phyloP scores from a whole-genome alignment of 2,329 filamentous ascomycete genomes.

The Diplocarpon mali region DNA sequence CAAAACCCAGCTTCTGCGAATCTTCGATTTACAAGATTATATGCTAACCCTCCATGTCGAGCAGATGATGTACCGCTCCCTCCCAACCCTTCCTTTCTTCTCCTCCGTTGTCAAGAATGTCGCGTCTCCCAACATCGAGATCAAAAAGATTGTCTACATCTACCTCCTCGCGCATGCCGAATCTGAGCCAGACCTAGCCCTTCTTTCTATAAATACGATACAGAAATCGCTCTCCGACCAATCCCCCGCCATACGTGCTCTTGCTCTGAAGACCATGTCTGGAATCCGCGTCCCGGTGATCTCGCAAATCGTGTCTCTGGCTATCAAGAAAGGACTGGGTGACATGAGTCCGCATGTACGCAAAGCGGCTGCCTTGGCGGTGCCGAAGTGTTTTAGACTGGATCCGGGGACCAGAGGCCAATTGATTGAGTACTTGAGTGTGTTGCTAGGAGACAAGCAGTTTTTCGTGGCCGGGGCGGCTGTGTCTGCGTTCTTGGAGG shows the following conservation, averaged over 20 bases:
- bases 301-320: conserved; percentile 90
- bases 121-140: conserved; percentile 82
- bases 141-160: conserved; percentile 98
- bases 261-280: conserved; percentile 93
- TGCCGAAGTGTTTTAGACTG: conserved; percentile 89
- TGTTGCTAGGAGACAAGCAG: conserved; percentile 76
- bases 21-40: background rate
- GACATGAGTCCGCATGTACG: conserved; percentile 94
- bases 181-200: conserved; percentile 84
- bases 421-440: conserved; percentile 69
- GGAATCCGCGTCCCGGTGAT: conserved; percentile 96
- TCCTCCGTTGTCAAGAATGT: conserved; percentile 98
- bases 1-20: background rate
- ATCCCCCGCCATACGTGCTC: conserved; percentile 80
- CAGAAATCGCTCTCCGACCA: conserved; percentile 92
- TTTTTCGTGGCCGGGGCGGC: conserved; percentile 96
- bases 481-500: conserved; percentile 75
- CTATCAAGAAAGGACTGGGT: conserved; percentile 84
- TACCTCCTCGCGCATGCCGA: conserved; percentile 96
- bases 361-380: conserved; percentile 83
- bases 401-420: conserved; percentile 80
- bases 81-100: conserved; percentile 85
- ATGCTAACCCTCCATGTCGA: background rate
- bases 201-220: conserved; percentile 96
- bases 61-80: conserved; percentile 89